phyloP scores from a whole-genome alignment of 345 rosid species.

The Hypericum perforatum region DNA sequence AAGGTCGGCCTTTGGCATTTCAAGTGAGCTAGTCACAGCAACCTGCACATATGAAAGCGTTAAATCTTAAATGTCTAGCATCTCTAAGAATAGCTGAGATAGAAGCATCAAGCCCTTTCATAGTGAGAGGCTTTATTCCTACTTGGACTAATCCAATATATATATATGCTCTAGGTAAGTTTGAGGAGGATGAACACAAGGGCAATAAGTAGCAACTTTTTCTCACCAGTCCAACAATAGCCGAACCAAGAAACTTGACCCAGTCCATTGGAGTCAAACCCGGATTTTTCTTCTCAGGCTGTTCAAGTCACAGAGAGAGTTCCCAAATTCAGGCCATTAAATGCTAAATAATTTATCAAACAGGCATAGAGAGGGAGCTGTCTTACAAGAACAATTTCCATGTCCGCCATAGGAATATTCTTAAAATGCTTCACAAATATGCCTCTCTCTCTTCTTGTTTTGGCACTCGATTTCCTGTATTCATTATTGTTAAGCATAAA shows the following conservation, averaged over 20 bases:
- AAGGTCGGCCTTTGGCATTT: slow-evolving; percentile 9
- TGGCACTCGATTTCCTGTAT: slow-evolving; percentile 13
- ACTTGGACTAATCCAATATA: too few relatives aligned
- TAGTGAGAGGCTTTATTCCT: too few relatives aligned
- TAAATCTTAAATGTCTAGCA: too few relatives aligned
- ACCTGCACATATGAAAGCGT: too few relatives aligned
- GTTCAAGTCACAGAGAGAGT: background rate
- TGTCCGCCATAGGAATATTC: slow-evolving; percentile 23
- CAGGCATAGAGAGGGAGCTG: background rate
- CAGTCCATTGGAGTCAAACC: slow-evolving; percentile 27
- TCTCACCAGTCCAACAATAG: slow-evolving; percentile 19
- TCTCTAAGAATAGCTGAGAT: too few relatives aligned
- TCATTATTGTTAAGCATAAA: background rate
- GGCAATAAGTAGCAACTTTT: too few relatives aligned
- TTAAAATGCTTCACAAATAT: slow-evolving; percentile 24
- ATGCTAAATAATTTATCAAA: background rate
- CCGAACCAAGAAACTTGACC: slow-evolving; percentile 21
- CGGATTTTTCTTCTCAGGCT: slow-evolving; percentile 25
- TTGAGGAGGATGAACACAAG: too few relatives aligned
- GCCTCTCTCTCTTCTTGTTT: slow-evolving; percentile 7
- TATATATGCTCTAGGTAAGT: background rate
- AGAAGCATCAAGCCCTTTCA: too few relatives aligned
- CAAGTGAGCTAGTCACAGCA: slow-evolving; percentile 11
- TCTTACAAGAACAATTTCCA: slow-evolving; percentile 24
- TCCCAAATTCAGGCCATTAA: background rate